Conservation (phyloP, 1,139 yeast species). For the Sugiyamaella castrensis region DNA sequence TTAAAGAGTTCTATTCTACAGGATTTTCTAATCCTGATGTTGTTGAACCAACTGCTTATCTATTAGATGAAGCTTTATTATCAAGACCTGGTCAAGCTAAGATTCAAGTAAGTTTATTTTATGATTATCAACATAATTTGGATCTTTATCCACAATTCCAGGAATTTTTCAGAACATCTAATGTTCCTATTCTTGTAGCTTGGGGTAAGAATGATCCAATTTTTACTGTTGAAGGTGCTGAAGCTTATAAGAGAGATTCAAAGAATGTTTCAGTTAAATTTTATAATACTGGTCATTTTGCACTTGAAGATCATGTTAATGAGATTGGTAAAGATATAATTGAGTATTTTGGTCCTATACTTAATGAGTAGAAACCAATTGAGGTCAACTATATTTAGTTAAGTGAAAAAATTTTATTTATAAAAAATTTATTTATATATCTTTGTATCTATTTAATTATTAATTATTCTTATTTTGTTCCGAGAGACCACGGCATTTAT, state of each 20-base stretch:
- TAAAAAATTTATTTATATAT: too few relatives aligned
- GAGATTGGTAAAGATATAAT: constrained; percentile 35
- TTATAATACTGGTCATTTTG: constrained; percentile 44
- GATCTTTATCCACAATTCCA: constrained; percentile 42
- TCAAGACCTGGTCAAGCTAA: constrained; percentile 32
- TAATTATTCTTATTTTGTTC: too few relatives aligned
- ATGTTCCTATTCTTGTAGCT: constrained; percentile 41
- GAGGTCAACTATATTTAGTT: too few relatives aligned
- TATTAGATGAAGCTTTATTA: constrained; percentile 37
- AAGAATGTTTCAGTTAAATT: constrained; percentile 33
- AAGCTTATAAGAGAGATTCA: constrained; percentile 39
- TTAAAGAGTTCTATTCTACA: constrained; percentile 35
- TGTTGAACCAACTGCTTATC: constrained; percentile 39
- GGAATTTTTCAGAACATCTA: constrained; percentile 35
- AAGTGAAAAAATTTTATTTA: too few relatives aligned
- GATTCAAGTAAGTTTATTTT: constrained; percentile 39
- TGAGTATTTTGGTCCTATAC: constrained; percentile 19
- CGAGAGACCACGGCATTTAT: too few relatives aligned
- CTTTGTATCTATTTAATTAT: too few relatives aligned
- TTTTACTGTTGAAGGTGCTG: constrained; percentile 40
- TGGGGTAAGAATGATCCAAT: constrained; percentile 48
- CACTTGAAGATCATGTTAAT: constrained; percentile 37
- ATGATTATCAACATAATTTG: constrained; percentile 41
- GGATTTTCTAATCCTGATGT: constrained; percentile 33
- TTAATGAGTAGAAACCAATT: background rate